Conservation (phyloP, 176 grass and related monocot genomes). For the Themeda triandra region DNA sequence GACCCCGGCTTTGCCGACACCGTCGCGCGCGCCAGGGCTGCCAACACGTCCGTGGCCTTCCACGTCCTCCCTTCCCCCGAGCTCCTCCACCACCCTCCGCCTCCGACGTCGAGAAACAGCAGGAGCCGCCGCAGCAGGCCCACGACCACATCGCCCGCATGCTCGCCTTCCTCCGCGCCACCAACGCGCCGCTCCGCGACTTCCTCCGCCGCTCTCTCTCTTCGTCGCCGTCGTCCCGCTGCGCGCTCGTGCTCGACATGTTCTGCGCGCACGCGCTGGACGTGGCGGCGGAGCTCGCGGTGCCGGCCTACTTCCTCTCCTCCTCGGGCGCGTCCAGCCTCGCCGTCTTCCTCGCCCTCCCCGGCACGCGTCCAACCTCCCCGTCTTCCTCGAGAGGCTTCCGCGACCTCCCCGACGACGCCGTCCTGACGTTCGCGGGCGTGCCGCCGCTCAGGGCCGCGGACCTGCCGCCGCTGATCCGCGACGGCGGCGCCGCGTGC, state of each 20-base stretch:
- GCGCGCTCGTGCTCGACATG: slow-evolving; percentile 30
- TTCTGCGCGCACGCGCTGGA: slow-evolving; percentile 28
- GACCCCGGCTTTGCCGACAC: neutral
- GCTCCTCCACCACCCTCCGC: too few species aligned
- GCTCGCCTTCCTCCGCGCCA: neutral
- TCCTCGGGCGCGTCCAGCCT: slow-evolving; percentile 21
- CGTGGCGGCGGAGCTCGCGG: slow-evolving; percentile 16
- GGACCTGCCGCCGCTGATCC: neutral
- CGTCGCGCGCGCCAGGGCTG: neutral
- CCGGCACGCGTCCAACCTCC: neutral
- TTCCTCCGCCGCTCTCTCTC: slow-evolving; percentile 4
- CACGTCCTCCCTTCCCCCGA: neutral
- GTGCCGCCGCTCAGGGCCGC: neutral
- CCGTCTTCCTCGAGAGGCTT: neutral
- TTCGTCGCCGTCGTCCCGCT: neutral
- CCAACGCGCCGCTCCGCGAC: slow-evolving; percentile 14
- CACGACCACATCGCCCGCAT: neutral
- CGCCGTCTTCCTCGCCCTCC: slow-evolving; percentile 15
- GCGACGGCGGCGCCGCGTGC: too few species aligned
- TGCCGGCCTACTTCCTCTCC: slow-evolving; percentile 32
- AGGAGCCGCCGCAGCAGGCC: too few species aligned
- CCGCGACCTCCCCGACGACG: neutral
- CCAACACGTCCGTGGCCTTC: slow-evolving; percentile 23
- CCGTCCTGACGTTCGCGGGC: neutral
- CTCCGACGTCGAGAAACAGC: too few species aligned